A percentile compares a stretch with the other conserved stretches of the same genome.
Evolutionary conservation across 805 yeast species (phyloP).

Genomic region (Candida adriatica): DNA sequence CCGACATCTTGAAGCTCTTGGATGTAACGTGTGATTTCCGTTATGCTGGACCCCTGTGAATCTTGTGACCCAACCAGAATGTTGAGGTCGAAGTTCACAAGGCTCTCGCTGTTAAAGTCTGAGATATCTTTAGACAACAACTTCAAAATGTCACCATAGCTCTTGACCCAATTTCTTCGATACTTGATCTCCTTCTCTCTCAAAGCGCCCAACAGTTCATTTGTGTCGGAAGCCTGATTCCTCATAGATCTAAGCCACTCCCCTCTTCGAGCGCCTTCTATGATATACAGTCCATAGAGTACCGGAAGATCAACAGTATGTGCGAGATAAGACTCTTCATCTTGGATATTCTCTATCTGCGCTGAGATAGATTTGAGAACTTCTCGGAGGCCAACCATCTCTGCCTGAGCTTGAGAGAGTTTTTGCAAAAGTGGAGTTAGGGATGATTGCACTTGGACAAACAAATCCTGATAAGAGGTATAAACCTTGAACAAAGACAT

Average conservation of each 20-base stretch:
- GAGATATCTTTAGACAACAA: conserved; percentile 23
- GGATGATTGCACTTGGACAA: conserved; percentile 18
- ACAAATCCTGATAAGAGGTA: conserved; percentile 28
- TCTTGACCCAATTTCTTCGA: conserved; percentile 57
- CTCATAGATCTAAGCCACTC: conserved; percentile 42
- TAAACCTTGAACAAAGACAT: conserved; percentile 30
- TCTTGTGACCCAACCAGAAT: conserved; percentile 3
- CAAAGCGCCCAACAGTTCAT: conserved; percentile 52
- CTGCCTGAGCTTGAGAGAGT: conserved; percentile 15
- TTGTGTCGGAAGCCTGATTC: conserved; percentile 28
- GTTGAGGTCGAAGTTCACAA: conserved; percentile 16
- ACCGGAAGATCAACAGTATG: conserved; percentile 61
- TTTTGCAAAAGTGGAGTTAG: conserved; percentile 12
- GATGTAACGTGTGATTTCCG: conserved; percentile 32
- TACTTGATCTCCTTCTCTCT: conserved; percentile 49
- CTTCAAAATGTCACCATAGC: conserved; percentile 44
- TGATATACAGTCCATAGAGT: conserved; percentile 59
- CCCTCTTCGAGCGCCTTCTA: conserved; percentile 53
- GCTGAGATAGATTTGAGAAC: conserved; percentile 13
- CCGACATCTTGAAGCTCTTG: conserved; percentile 25
- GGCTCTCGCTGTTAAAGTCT: conserved; percentile 16
- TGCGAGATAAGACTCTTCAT: conserved; percentile 18
- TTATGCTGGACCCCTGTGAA: conserved; percentile 6
- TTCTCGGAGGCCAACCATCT: conserved; percentile 18
- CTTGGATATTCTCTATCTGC: conserved; percentile 23